Base-by-base conservation (phyloP, 225 moss, liverwort and hornwort species). In the Anthoceros angustus region DNA sequence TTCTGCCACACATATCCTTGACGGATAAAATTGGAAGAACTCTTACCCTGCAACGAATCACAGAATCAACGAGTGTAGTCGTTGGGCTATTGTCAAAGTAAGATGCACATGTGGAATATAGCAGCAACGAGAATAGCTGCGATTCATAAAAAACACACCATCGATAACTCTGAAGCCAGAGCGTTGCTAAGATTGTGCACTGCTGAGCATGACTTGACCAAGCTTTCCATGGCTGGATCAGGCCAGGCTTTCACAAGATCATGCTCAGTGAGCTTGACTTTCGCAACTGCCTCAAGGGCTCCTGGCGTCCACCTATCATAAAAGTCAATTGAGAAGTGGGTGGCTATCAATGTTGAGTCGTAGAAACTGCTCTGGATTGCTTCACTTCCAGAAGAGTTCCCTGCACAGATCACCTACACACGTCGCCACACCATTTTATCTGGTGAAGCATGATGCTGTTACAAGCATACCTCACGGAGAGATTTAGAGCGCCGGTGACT, bases 231-330 rank as follows among this genome's bases (percentile, higher is more conserved):
- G 41, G 71, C 67, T 40, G 40, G 25, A 39, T n/a, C 40, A 32
- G 66, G 16, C 63, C 77, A 65, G 42, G 65, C 72, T 65, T 63
- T 72, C 5, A 77, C 62, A n/a, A 63, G 67, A 10, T 77, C 70
- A 68, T 77, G 68, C 64, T 72, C 70, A 14, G 39, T 46, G 25
- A 80, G 77, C 12, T 72, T 74, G 21, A 77, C 77, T 70, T 70
- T 70, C 40, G 77, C 80, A 65, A 80, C 80, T 12, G 77, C 77
- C 60, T 80, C 77, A 39, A 80, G 80, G 25, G 80, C 80, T 21
- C 39, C 68, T 39, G 77, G 74, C 42, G 80, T 75, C 80, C 80
- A 80, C 38, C 70, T 80, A 70, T 80, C 80, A 40, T 80, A 80
- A 68, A 72, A 77, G 63, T 80, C 80, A 10, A 77, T 74, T 64